Percentiles rank a stretch among this genome's conserved stretches.
These are phyloP conservation scores for Drechslerella stenobrocha DNA, from an alignment of 2,329 filamentous ascomycete species.

Conservation along the genomic window DNA sequence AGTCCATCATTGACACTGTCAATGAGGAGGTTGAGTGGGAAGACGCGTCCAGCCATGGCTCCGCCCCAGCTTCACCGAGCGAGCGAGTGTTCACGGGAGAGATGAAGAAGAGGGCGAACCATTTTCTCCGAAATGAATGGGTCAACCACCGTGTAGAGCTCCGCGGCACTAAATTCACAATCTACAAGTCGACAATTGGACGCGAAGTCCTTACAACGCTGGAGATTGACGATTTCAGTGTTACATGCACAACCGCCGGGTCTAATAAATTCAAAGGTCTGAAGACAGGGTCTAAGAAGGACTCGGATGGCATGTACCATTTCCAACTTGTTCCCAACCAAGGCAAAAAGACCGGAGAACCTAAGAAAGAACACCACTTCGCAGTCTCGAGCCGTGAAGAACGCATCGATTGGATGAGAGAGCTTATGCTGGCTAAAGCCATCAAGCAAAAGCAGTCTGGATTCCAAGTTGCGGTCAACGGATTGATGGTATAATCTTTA, in stretches of 20 bases:
- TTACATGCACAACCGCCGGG: slow-evolving; percentile 76
- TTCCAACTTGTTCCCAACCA: slow-evolving; percentile 82
- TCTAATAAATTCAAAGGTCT: slow-evolving; percentile 81
- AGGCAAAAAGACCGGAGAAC: slow-evolving; percentile 59
- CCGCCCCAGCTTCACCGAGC: slow-evolving; percentile 49
- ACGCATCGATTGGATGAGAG: slow-evolving; percentile 95
- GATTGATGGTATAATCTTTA: slow-evolving; percentile 67
- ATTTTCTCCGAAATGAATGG: slow-evolving; percentile 91
- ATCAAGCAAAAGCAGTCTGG: slow-evolving; percentile 81
- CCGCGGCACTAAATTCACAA: slow-evolving; percentile 71
- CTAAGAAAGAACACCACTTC: slow-evolving; percentile 76
- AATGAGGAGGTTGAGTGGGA: slow-evolving; percentile 53
- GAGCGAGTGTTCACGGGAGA: slow-evolving; percentile 75
- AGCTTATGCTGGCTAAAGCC: slow-evolving; percentile 88
- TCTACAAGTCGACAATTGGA: slow-evolving; percentile 64
- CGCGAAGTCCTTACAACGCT: slow-evolving; percentile 55
- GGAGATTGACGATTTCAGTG: slow-evolving; percentile 85
- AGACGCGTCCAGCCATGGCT: slow-evolving; percentile 50
- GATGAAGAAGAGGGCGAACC: slow-evolving; percentile 92
- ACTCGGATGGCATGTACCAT: slow-evolving; percentile 70
- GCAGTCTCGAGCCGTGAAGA: slow-evolving; percentile 84
- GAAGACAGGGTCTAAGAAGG: slow-evolving; percentile 64
- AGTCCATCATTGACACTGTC: slow-evolving; percentile 50
- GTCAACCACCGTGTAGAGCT: slow-evolving; percentile 88
- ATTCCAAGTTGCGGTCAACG: slow-evolving; percentile 80